phyloP scores from a whole-genome alignment of 495 filamentous ascomycete genomes.

The Diplogelasinospora grovesii region DNA sequence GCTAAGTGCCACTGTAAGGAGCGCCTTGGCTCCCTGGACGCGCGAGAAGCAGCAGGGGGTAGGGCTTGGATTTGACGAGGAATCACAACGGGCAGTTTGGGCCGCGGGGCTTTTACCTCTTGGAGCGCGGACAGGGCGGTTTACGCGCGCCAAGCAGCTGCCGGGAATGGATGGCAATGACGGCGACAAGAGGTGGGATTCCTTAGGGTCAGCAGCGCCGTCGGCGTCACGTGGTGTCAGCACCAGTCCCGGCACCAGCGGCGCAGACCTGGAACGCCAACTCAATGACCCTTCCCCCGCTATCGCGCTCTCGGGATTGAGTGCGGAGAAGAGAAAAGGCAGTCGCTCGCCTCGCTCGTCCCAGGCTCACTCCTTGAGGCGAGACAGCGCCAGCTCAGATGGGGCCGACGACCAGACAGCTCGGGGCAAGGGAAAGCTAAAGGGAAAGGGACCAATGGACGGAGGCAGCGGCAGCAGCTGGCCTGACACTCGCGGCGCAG shows the following conservation, averaged over 20 bases:
- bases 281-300: constrained; percentile 13
- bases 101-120: constrained; percentile 8
- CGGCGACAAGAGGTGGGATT: constrained; percentile 14
- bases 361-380: constrained; percentile 3
- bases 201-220: constrained; percentile 17
- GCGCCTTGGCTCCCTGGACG: background rate
- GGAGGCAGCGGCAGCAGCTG: constrained; percentile 4
- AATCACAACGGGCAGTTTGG: constrained; percentile 6
- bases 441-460: constrained; percentile 10
- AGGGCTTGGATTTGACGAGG: background rate
- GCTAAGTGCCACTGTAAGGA: background rate
- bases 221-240: constrained; percentile 27
- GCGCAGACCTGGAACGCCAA: constrained; percentile 9
- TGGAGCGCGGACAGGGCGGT: constrained; percentile 5
- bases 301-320: background rate
- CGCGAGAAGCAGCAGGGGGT: constrained; percentile 5
- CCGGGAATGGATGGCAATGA: constrained; percentile 20
- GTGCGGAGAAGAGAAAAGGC: constrained; percentile 3
- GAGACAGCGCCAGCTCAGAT: constrained; percentile 13
- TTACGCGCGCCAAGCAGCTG: constrained; percentile 7
- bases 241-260: constrained; percentile 12
- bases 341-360: constrained; percentile 9
- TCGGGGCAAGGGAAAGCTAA: constrained; percentile 5
- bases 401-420: background rate
- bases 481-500: background rate